Evolutionary conservation across 2,329 filamentous ascomycete species (phyloP).

Genomic region (Colletotrichum plurivorum): DNA sequence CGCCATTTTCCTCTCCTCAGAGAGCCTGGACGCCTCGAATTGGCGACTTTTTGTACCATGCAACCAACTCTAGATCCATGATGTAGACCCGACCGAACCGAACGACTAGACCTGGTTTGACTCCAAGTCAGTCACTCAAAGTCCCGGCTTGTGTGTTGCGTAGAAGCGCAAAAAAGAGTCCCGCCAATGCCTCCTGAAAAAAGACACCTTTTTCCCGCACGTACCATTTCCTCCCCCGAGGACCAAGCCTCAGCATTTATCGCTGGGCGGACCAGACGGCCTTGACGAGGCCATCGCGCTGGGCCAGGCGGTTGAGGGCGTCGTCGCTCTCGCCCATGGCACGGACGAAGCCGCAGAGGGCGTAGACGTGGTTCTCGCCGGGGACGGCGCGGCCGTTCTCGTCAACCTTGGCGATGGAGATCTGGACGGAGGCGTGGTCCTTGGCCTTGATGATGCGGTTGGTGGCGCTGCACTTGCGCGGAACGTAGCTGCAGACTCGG

Average conservation of each 20-base stretch:
- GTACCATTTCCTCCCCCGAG: conserved; percentile 39
- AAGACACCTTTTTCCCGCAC: conserved; percentile 18
- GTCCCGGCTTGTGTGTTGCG: background rate
- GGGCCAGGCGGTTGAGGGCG: conserved; percentile 92
- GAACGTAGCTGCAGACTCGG: conserved; percentile 81
- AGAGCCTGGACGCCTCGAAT: conserved; percentile 62
- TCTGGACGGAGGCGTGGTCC: conserved; percentile 98
- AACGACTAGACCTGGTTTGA: conserved; percentile 37
- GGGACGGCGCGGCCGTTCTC: conserved; percentile 95
- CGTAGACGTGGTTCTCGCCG: conserved; percentile 97
- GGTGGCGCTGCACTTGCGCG: conserved; percentile 98
- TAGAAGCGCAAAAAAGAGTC: conserved; percentile 1
- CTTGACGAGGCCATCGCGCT: conserved; percentile 98
- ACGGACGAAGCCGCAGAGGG: conserved; percentile 96
- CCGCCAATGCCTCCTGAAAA: background rate
- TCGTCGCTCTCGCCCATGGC: conserved; percentile 99
- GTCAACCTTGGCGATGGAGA: conserved; percentile 97
- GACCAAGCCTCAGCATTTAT: conserved; percentile 57
- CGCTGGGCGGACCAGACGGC: conserved; percentile 89
- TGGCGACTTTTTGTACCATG: conserved; percentile 45
- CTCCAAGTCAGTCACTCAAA: conserved; percentile 16
- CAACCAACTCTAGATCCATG: conserved; percentile 43
- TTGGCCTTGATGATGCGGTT: conserved; percentile 99
- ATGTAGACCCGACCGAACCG: conserved; percentile 43
- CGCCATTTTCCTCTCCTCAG: conserved; percentile 41